Base-by-base conservation (phyloP, 2,329 filamentous ascomycete species). In the Penicillium glabrum region DNA sequence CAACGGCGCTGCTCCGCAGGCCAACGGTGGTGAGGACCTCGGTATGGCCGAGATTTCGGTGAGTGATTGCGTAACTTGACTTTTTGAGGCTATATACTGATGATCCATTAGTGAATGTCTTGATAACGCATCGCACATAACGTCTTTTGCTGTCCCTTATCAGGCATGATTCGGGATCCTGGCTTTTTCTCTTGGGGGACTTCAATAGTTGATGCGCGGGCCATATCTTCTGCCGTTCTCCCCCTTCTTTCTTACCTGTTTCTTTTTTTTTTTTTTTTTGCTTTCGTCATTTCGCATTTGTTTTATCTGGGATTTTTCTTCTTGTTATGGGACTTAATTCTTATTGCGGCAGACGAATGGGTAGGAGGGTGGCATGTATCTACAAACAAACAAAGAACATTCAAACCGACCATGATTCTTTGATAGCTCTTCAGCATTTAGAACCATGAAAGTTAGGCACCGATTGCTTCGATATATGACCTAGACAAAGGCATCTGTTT, bases 21-120 rank as follows among this genome's bases (percentile, higher is more conserved):
- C 82, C 39, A 79, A 79, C 60, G 79, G 77, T 58, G 80, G 75
- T 23, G 78, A 78, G 59, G 83, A 82, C 63, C 75, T 79, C 58
- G 80, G 77, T 60, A 83, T 84, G 81, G 83, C 83, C 62, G 82
- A 84, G 71, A 83, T 83, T 63, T 78, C 80, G 69, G 80, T 80
- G 73, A 74, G 75, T 67, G 13, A 3, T 35, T 24, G 8, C 9
- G n/a, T 19, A n/a, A 4, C 1, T 19, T 19, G n/a, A 19, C n/a
- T 10, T 8, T 13, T 10, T 10, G 13, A 13, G 29, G 3, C 53
- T 59, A 37, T n/a, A 1, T 37, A 31, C 46, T 48, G 9, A 48
- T 31, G 3, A 23, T 37, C 14, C 6, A 24, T 23, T 16, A 48
- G 46, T 48, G 27, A 48, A 48, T 26, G 35, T 19, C 21, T 24